phyloP scores from a whole-genome alignment of 345 rosid species.

The Citrus hindsii region DNA sequence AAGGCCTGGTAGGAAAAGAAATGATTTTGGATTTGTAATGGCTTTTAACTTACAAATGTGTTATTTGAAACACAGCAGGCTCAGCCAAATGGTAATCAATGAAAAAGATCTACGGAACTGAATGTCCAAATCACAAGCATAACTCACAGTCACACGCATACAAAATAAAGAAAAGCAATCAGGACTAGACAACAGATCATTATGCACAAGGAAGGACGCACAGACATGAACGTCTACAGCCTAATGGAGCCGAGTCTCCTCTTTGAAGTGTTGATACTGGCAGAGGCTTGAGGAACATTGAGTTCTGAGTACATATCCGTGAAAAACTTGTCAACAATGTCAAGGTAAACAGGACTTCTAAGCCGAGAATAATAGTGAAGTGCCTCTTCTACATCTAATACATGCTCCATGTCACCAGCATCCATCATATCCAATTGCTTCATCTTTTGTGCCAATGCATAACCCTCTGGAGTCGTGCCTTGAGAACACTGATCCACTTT shows the following conservation, averaged over 20 bases:
- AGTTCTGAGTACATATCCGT: constrained; percentile 73
- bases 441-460: constrained; percentile 69
- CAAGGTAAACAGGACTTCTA: constrained; percentile 76
- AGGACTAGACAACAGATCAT: constrained; percentile 4
- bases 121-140: neutral
- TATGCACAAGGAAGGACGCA: constrained; percentile 20
- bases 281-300: constrained; percentile 45
- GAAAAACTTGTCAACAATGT: constrained; percentile 83
- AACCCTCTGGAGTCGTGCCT: constrained; percentile 29
- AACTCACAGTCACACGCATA: neutral
- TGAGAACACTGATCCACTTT: constrained; percentile 15
- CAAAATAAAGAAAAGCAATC: constrained; percentile 1
- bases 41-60: neutral
- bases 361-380: constrained; percentile 78
- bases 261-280: constrained; percentile 41
- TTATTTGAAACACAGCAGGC: neutral
- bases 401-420: constrained; percentile 66
- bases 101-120: neutral
- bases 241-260: constrained; percentile 47
- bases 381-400: constrained; percentile 78
- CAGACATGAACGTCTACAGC: constrained; percentile 22
- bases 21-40: neutral
- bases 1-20: neutral
- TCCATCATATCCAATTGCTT: constrained; percentile 83
- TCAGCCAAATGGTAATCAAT: neutral